Conservation (phyloP, 148 eudicot species). For the Camellia lanceoleosa region DNA sequence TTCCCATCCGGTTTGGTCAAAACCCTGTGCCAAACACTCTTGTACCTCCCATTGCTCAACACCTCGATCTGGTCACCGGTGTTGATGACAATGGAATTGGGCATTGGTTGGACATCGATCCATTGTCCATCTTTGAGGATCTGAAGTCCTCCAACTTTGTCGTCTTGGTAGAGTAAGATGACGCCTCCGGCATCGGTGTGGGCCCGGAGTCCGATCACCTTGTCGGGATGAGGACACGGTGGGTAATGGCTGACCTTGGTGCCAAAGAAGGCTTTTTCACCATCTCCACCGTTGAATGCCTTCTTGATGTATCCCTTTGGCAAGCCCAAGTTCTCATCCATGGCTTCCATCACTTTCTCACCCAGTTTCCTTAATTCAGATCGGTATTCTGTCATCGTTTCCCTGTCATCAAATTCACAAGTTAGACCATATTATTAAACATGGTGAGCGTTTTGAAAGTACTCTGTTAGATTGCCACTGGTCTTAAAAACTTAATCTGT, state of each 20-base stretch:
- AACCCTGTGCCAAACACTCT: conserved; percentile 87
- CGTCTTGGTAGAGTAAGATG: conserved; percentile 88
- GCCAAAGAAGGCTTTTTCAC: conserved; percentile 70
- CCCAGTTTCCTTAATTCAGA: conserved; percentile 64
- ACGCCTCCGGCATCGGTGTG: conserved; percentile 98
- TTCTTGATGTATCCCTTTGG: conserved; percentile 74
- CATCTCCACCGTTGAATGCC: conserved; percentile 49
- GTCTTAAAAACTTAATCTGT: too few species aligned
- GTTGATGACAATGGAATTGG: conserved; percentile 77
- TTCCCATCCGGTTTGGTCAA: conserved; percentile 47
- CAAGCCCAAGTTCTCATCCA: conserved; percentile 87
- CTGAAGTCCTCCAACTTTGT: conserved; percentile 59
- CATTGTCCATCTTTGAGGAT: conserved; percentile 73
- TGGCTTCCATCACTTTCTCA: conserved; percentile 62
- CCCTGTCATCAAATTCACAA: conserved; percentile 48
- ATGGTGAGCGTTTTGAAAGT: too few species aligned
- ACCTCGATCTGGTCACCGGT: conserved; percentile 93
- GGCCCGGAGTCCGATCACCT: conserved; percentile 63
- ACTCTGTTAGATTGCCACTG: too few species aligned
- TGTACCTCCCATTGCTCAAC: conserved; percentile 79
- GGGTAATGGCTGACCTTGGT: conserved; percentile 97
- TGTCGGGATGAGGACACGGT: conserved; percentile 78
- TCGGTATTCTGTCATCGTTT: conserved; percentile 78
- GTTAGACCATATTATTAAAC: not conserved
- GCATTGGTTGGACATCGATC: conserved; percentile 78